Base-by-base conservation (phyloP, 2,329 filamentous ascomycete species). In the Fusarium stilboides region DNA sequence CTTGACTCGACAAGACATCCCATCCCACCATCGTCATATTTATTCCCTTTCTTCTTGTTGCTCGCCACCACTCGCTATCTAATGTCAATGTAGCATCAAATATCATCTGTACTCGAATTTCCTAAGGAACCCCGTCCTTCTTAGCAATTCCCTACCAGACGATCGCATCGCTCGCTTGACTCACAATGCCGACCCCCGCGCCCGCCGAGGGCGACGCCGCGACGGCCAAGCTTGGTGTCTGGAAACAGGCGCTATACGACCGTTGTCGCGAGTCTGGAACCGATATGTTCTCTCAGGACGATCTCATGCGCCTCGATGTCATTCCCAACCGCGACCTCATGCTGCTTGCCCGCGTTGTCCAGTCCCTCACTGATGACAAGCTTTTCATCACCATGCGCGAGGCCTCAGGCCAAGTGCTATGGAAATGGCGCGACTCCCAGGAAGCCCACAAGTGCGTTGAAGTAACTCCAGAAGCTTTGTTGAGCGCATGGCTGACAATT, bases 381-480 rank as follows among this genome's bases (percentile, higher is more conserved):
- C 83, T 90, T 37, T 86, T 91, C 71, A 79, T 81, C 50, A 81
- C 80, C 43, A 81, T 81, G 79, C 76, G 79, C 61, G 80, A 81
- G 73, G 74, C 78, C 46, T 80, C 79, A 36, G 79, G 79, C 45
- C 77, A 81, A 67, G 78, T 81, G 49, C 62, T 79, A 33, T 91
- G 88, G 88, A 85, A 85, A 71, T 85, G 87, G 79, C 85, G 89
- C 40, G 84, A 85, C 50, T 80, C 82, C 42, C 86, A 87, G 45
- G 89, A 91, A 71, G 89, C 89, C 4, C 84, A 85, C 71, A 90
- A 90, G 88, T 91, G 79, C 62, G 81, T 77, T 39, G 31, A 36
- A 19, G 46, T 7, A 13, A 8, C 6, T 19, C 6, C 8, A 12
- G 9, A 15, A n/a, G 13, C 7, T 57, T 7, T 9, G n/a, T 39